A percentile compares a stretch with the other conserved stretches of the same genome.
Evolutionary conservation across 148 eudicot species (phyloP).

Genomic region (Suaeda aralocaspica): DNA sequence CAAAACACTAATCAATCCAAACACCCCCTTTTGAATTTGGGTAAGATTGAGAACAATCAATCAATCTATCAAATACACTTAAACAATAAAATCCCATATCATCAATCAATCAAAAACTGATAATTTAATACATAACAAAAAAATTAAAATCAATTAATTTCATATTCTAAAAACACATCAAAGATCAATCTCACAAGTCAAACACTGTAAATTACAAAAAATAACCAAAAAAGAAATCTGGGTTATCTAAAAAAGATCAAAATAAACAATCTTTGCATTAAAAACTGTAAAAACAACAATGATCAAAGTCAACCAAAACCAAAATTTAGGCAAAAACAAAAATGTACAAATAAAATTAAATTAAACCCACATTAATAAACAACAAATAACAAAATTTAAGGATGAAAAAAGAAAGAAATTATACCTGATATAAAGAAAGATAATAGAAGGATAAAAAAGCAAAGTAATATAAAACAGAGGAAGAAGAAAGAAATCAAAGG

Average conservation of each 20-base stretch:
- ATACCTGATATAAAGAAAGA: neutral
- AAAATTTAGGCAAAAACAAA: neutral
- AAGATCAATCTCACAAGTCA: neutral
- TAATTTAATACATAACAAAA: neutral
- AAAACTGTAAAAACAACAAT: neutral
- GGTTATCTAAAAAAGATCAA: neutral
- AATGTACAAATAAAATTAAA: neutral
- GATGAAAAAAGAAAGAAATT: neutral
- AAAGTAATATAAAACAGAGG: neutral
- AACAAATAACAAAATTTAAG: neutral
- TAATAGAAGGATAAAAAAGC: neutral
- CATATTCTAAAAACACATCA: neutral
- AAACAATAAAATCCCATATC: neutral
- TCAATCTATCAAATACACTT: neutral
- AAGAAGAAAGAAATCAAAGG: neutral
- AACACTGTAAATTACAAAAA: neutral
- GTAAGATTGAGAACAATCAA: too few relatives aligned
- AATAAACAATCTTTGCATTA: neutral
- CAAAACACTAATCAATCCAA: neutral
- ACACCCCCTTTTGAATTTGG: neutral
- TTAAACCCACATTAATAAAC: neutral
- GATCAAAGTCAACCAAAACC: slow-evolving; percentile 6
- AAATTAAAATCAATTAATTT: neutral
- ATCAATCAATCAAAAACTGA: neutral
- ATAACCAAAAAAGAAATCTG: neutral